A percentile compares a stretch with the other conserved stretches of the same genome.
Evolutionary conservation across 2,329 filamentous ascomycete species (phyloP).

Genomic region (Fusarium nanum): DNA sequence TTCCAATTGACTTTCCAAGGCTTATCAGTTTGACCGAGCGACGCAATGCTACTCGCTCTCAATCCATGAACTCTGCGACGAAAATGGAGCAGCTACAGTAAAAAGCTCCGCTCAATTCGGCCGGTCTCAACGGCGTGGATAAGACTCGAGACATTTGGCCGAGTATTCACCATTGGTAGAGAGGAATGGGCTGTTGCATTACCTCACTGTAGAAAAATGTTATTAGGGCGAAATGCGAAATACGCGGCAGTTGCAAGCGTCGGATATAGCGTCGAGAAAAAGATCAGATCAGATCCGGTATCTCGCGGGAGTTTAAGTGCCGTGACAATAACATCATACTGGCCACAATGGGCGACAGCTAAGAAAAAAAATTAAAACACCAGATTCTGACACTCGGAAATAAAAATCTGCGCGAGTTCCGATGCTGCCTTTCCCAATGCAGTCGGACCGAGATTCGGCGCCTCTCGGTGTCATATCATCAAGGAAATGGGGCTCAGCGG

Average conservation of each 20-base stretch:
- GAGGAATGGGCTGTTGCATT: constrained; percentile 4
- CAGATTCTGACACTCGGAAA: constrained; percentile 25
- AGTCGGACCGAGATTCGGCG: constrained; percentile 34
- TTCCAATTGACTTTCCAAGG: constrained; percentile 29
- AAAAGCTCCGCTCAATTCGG: constrained; percentile 27
- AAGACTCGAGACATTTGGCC: constrained; percentile 23
- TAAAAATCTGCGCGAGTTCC: constrained; percentile 22
- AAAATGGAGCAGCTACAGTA: constrained; percentile 11
- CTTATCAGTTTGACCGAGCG: constrained; percentile 31
- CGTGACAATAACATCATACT: constrained; percentile 31
- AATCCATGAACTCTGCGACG: constrained; percentile 15
- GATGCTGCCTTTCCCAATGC: constrained; percentile 22
- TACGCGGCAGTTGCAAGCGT: background rate
- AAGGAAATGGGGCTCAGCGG: constrained; percentile 20
- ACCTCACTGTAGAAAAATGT: background rate
- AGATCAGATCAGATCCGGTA: constrained; percentile 26
- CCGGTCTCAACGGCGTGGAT: constrained; percentile 27
- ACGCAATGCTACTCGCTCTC: background rate
- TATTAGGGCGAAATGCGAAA: background rate
- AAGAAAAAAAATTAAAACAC: constrained; percentile 4
- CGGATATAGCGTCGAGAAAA: constrained; percentile 20
- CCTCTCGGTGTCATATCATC: constrained; percentile 34
- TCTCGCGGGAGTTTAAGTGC: constrained; percentile 11
- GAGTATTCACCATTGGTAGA: constrained; percentile 27
- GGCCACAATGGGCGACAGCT: constrained; percentile 17